Evolutionary conservation across 352 stramenopile genomes (phyloP).

Genomic region (Globisporangium recalcitrans): DNA sequence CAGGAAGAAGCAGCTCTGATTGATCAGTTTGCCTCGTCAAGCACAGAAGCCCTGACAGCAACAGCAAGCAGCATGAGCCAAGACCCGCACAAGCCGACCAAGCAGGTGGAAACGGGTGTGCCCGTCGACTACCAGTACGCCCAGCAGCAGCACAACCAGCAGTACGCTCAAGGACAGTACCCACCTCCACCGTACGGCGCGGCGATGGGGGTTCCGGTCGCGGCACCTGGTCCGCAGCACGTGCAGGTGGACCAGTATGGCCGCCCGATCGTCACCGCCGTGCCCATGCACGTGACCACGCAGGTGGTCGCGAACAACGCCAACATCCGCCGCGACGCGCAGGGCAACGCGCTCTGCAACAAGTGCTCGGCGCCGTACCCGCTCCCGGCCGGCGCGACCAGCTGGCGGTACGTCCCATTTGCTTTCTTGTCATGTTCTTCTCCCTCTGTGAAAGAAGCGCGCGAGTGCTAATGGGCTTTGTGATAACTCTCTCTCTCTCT

Average conservation of each 20-base stretch:
- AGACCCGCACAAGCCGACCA: constrained; percentile 17
- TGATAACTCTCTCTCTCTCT: too few species aligned
- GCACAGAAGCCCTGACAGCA: not conserved
- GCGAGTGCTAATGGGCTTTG: not conserved
- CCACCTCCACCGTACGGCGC: constrained; percentile 5
- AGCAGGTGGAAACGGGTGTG: constrained; percentile 16
- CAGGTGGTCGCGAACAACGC: constrained; percentile 25
- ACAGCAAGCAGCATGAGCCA: constrained; percentile 10
- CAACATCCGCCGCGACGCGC: constrained; percentile 36
- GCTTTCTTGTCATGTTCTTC: not conserved
- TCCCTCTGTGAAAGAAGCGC: not conserved
- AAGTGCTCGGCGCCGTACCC: constrained; percentile 69
- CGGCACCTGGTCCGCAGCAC: constrained; percentile 6
- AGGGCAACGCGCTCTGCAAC: constrained; percentile 71
- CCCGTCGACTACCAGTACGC: constrained; percentile 13
- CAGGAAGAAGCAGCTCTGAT: not conserved
- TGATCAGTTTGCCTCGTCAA: not conserved
- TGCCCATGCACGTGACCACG: constrained; percentile 13
- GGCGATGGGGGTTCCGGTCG: not conserved
- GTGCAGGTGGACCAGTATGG: constrained; percentile 20
- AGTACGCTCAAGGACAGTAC: constrained; percentile 2
- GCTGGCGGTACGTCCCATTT: constrained; percentile 39
- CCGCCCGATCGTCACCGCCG: constrained; percentile 19
- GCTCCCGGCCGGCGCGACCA: constrained; percentile 58
- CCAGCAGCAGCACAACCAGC: constrained; percentile 7